phyloP scores from a whole-genome alignment of 129 eudicot genomes.

The Glebionis coronaria region DNA sequence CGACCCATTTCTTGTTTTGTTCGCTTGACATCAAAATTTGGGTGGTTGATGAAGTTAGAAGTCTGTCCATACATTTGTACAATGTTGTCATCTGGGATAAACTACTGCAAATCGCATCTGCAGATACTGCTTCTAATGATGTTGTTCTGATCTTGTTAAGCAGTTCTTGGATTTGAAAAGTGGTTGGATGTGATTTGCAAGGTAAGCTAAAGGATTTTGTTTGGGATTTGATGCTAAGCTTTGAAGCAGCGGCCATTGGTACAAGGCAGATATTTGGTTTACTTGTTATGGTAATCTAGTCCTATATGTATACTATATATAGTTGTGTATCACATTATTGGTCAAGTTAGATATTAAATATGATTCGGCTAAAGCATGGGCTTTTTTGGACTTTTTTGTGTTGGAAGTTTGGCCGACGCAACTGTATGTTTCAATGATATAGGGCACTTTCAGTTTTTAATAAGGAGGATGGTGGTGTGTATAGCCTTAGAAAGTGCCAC shows the following conservation, averaged over 20 bases:
- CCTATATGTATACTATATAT: conserved; percentile 11
- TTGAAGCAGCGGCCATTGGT: conserved; percentile 33
- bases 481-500: conserved; percentile 6
- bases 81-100: conserved; percentile 39
- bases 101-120: conserved; percentile 31
- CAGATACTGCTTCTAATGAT: not conserved
- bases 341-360: not conserved
- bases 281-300: conserved; percentile 2
- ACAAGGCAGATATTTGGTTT: not conserved
- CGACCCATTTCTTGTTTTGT: conserved; percentile 26
- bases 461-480: not conserved
- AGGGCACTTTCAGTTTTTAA: not conserved
- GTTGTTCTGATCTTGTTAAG: conserved; percentile 36
- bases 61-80: conserved; percentile 40
- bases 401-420: conserved; percentile 21
- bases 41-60: conserved; percentile 32
- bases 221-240: conserved; percentile 22
- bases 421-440: conserved; percentile 10
- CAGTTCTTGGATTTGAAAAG: conserved; percentile 28
- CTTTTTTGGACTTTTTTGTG: not conserved
- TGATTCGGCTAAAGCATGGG: conserved; percentile 1
- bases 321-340: conserved; percentile 10
- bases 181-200: conserved; percentile 39
- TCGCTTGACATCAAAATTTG: conserved; percentile 28
- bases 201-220: conserved; percentile 58